Evolutionary conservation across 176 grass and related monocot genomes (phyloP).

Genomic region (Raddia distichophylla): DNA sequence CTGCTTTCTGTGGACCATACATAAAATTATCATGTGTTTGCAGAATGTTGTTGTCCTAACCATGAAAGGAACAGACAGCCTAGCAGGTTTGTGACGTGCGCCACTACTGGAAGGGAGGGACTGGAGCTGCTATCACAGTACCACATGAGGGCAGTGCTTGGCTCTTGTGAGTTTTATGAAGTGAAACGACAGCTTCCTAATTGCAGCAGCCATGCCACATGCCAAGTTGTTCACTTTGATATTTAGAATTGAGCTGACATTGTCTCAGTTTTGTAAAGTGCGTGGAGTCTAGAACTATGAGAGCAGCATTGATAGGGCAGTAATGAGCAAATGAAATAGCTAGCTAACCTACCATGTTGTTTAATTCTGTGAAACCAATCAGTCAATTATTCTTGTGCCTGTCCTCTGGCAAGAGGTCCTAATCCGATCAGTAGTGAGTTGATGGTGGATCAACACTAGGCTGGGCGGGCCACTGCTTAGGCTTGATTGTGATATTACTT

Average conservation of each 20-base stretch:
- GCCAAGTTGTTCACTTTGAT: background rate
- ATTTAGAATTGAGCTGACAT: conserved; percentile 4
- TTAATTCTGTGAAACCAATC: conserved; percentile 10
- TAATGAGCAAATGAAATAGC: background rate
- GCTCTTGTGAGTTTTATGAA: background rate
- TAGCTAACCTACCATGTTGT: background rate
- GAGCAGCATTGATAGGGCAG: conserved; percentile 12
- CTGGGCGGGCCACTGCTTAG: no score
- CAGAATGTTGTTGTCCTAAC: conserved; percentile 28
- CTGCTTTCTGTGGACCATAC: background rate
- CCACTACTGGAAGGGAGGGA: background rate
- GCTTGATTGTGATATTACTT: no score
- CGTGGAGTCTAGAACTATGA: conserved; percentile 12
- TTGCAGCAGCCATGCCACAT: background rate
- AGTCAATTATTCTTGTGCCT: background rate
- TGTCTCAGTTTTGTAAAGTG: conserved; percentile 28
- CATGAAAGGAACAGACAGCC: background rate
- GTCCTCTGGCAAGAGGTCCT: background rate
- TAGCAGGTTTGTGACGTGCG: background rate
- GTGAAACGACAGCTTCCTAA: conserved; percentile 18
- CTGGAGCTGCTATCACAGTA: background rate
- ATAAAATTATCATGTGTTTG: background rate
- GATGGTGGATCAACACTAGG: no score
- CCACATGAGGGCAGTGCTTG: background rate
- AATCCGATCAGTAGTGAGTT: background rate